Percentiles rank a stretch among this genome's conserved stretches.
Conservation (phyloP, 2,329 filamentous ascomycete species). For the Aspergillus persii region DNA sequence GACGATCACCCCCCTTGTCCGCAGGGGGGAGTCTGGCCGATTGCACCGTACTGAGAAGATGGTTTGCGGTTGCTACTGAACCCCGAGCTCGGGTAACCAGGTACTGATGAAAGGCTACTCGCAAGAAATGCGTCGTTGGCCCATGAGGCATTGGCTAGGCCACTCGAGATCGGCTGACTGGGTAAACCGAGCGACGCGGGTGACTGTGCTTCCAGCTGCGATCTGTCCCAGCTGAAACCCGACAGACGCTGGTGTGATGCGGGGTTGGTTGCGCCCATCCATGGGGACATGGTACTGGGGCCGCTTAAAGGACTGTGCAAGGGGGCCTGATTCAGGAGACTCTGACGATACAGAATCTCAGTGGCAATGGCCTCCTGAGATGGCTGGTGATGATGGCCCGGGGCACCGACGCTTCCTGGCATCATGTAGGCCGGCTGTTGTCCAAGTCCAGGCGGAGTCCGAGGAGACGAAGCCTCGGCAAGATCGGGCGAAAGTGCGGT, state of each 20-base stretch:
- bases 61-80: slow-evolving; percentile 27
- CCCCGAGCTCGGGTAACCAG: slow-evolving; percentile 22
- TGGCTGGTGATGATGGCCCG: slow-evolving; percentile 20
- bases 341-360: slow-evolving; percentile 29
- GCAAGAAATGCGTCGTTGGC: slow-evolving; percentile 38
- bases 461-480: slow-evolving; percentile 39
- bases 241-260: slow-evolving; percentile 16
- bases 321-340: slow-evolving; percentile 25
- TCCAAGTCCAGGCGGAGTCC: slow-evolving; percentile 38
- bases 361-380: slow-evolving; percentile 26
- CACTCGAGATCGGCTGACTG: slow-evolving; percentile 27
- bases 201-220: slow-evolving; percentile 16
- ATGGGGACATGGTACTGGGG: slow-evolving; percentile 24
- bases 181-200: slow-evolving; percentile 21
- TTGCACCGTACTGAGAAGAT: slow-evolving; percentile 36
- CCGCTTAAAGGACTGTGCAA: slow-evolving; percentile 21
- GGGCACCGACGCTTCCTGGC: slow-evolving; percentile 12
- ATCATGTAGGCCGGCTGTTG: slow-evolving; percentile 15
- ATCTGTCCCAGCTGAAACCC: slow-evolving; percentile 25
- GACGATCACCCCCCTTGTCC: slow-evolving; percentile 48
- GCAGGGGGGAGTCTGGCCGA: slow-evolving; percentile 49
- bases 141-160: slow-evolving; percentile 31
- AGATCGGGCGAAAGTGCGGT: slow-evolving; percentile 45
- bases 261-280: slow-evolving; percentile 20
- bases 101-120: slow-evolving; percentile 27